Base-by-base conservation (phyloP, 2,329 filamentous ascomycete species). In the Sporothrix pseudoabietina region DNA sequence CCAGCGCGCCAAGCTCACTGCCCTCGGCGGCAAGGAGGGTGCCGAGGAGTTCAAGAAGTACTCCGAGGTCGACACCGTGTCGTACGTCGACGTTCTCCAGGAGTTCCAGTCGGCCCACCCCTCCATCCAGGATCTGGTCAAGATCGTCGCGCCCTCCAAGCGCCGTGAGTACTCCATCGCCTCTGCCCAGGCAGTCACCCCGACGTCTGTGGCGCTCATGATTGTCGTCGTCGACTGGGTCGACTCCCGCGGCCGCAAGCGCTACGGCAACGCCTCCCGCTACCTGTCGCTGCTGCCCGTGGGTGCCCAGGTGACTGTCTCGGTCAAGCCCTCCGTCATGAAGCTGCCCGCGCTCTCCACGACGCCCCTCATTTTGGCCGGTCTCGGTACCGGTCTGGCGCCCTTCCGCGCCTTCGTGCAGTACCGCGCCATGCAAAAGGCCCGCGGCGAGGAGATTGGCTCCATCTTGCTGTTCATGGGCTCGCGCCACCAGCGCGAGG, bases 321-420 rank as follows among this genome's bases (percentile, higher is more conserved):
- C 93, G 47, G 94, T 99, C 81, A 99, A 99, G 86, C 94, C 96
- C 0, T 98, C 94, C 32, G 96, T 98, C 77, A 99, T 99, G 96
- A 99, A 98, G 85, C 88, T 99, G n/a, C 96, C 96, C 5, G 84
- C 88, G 75, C 91, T 90, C 81, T 91, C 94, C 78, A 96, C 93
- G 52, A 93, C 95, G 66, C 96, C 96, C 55, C 90, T 99, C 80
- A 98, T 99, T 86, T 98, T 99, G 95, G 96, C 96, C 10, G 96
- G 96, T 82, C 91, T 98, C n/a, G 96, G 96, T 76, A 99, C 96
- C 0, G 96, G 96, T 80, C 91, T 99, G 30, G 96, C 96, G 1
- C 96, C 96, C n/a, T 99, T 99, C 93, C 94, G 96, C 77, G 96
- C 96, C 74, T 99, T 99, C 80, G 92, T 98, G 65, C 96, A 99